Evolutionary conservation across 225 moss, liverwort and hornwort genomes (phyloP), one percentile per base, ranked within the genome.

Genomic region (Polytrichum commune): DNA sequence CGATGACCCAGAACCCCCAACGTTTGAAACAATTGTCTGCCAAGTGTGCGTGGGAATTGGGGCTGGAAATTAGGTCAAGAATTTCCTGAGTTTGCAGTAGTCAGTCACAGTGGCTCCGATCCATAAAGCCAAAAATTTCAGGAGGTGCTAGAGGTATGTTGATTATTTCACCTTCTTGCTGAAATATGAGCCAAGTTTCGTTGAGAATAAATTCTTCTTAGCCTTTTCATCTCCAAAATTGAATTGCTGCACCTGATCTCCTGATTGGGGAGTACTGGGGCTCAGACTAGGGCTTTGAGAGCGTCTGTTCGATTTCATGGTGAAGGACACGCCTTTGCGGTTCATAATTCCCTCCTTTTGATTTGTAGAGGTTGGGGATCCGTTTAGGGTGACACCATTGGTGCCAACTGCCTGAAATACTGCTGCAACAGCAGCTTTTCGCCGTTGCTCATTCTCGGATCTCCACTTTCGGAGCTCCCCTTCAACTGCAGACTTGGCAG

Each of bases 391-490:
- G 62, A 54, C 22, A 72, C 58, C 62, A 74, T 72, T 82, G 1
- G 38, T 79, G 69, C 38, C 77, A 73, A 80, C 64, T 46, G 13
- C 46, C 46, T 46, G 46, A 46, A 46, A 46, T 46, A 46, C 46
- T 19, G 80, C 75, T 8, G 82, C 87, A 66, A 84, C 62, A 0
- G 72, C 67, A 28, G 70, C 82, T 74, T 79, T 83, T 1, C 64
- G 85, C 33, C 83, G 66, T 65, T 77, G 86, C 25, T 89, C 89
- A 76, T 76, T 83, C 8, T 85, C 86, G 0, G 53, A 78, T 67
- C 83, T 83, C 85, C 86, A 81, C 64, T 74, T 86, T 13, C 75
- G 63, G 38, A 89, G 60, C 27, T 86, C 86, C 54, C 68, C 77
- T 77, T 89, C 89, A 29, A 89, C 16, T 7, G 71, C 73, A 54